These are phyloP conservation scores for Chrysoporthe cubensis DNA, from an alignment of 2,329 filamentous ascomycete genomes.

Conservation along the genomic window DNA sequence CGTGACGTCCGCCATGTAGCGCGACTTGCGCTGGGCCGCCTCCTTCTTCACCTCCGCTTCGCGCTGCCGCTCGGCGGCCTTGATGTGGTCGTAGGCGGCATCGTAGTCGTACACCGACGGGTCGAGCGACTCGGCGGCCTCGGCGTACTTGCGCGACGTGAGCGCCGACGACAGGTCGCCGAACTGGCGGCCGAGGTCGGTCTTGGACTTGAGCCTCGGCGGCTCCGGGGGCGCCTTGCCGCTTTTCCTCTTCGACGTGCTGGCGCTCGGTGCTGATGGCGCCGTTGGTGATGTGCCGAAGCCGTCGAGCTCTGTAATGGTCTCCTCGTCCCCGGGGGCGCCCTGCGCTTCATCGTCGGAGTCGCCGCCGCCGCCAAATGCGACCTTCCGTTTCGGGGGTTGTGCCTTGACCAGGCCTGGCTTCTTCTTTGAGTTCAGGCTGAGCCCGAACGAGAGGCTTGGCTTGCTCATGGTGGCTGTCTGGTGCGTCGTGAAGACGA, in stretches of 20 bases:
- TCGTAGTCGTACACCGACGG: slow-evolving; percentile 86
- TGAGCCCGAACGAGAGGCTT: slow-evolving; percentile 60
- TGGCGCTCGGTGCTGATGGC: slow-evolving; percentile 17
- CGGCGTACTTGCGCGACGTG: slow-evolving; percentile 64
- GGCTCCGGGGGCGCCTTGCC: slow-evolving; percentile 41
- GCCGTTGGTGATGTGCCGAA: slow-evolving; percentile 39
- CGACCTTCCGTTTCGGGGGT: slow-evolving; percentile 55
- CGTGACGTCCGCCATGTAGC: slow-evolving; percentile 77
- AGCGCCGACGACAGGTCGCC: slow-evolving; percentile 70
- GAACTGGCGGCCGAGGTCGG: slow-evolving; percentile 51
- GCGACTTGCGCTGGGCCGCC: slow-evolving; percentile 66
- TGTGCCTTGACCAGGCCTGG: slow-evolving; percentile 52
- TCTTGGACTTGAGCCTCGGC: slow-evolving; percentile 51
- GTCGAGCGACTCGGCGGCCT: slow-evolving; percentile 69
- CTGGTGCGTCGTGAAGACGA: background rate
- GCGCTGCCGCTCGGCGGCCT: slow-evolving; percentile 61
- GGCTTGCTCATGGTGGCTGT: slow-evolving; percentile 50
- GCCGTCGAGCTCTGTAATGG: slow-evolving; percentile 65
- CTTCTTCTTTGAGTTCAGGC: slow-evolving; percentile 67
- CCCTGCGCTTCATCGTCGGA: slow-evolving; percentile 59
- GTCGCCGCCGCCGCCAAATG: slow-evolving; percentile 63
- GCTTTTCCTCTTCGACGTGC: slow-evolving; percentile 39
- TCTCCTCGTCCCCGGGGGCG: slow-evolving; percentile 37
- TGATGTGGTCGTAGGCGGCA: slow-evolving; percentile 76
- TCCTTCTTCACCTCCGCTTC: slow-evolving; percentile 54